Base-by-base conservation (phyloP, 2,329 filamentous ascomycete species). In the Aspergillus pseudonomiae region DNA sequence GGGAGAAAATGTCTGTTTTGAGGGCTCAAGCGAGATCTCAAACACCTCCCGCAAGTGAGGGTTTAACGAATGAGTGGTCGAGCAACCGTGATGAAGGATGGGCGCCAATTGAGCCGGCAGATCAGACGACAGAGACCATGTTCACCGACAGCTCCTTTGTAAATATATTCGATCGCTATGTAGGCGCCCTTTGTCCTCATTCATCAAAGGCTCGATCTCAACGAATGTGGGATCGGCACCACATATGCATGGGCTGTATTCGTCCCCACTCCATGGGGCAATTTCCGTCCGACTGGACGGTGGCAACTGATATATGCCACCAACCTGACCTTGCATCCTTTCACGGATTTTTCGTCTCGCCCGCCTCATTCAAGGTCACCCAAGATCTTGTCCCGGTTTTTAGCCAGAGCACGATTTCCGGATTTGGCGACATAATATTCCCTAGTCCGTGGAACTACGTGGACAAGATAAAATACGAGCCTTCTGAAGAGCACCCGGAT, bases 381-480 rank as follows among this genome's bases (percentile, higher is more conserved):
- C 84, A 87, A 65, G 82, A 89, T 24, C 82, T 95, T 4, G 78
- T 91, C 2, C 92, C 92, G 0, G 81, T 95, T 12, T 95, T 95
- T 77, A 91, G 91, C 65, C 85, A 91, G 63, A 89, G 88, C 56
- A 93, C 92, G 70, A 87, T 89, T 1, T 83, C 86, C 52, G 88
- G 88, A 5, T 94, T 91, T 78, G 87, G 85, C 66, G 92, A 96
- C 73, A 91, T 96, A 39, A 77, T 94, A 26, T 90, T 93, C 59
- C 92, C 92, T 0, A 81, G 84, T 69, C 76, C 85, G 0, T 88
- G 85, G 85, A 88, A 87, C 68, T 89, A 88, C 67, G 76, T 86
- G 63, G 84, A 86, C 64, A 88, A 87, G 72, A 82, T 81, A 14
- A 78, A 78, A 65, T 86, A 86, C 57, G 72, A 78, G 0, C 83